These are phyloP conservation scores for Globisporangium carolinianum DNA, from an alignment of 352 stramenopile species.

Conservation along the genomic window DNA sequence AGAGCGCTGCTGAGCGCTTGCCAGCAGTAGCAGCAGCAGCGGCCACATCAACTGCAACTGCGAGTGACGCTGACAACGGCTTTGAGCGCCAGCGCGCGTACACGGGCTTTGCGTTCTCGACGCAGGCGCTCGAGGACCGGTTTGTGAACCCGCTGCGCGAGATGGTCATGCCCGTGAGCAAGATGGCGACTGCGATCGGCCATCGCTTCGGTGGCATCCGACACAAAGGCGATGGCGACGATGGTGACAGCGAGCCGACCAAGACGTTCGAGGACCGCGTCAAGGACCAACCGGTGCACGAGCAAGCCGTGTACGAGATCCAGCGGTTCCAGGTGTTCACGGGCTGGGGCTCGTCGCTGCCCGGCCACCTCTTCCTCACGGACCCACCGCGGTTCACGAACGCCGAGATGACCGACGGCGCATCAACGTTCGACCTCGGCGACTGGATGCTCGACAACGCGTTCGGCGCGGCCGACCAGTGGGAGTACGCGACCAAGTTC, in stretches of 20 bases:
- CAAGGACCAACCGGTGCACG: constrained; percentile 43
- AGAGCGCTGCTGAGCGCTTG: constrained; percentile 26
- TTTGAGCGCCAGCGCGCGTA: constrained; percentile 47
- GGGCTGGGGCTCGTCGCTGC: constrained; percentile 69
- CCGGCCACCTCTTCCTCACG: constrained; percentile 69
- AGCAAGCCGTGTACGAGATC: constrained; percentile 74
- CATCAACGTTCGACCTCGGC: constrained; percentile 48
- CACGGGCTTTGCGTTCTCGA: constrained; percentile 83
- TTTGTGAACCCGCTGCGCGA: constrained; percentile 76
- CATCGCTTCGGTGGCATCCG: constrained; percentile 31
- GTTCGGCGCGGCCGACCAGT: constrained; percentile 68
- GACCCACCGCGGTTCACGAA: constrained; percentile 78
- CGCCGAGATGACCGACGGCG: constrained; percentile 60
- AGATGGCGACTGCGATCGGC: constrained; percentile 28
- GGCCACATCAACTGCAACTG: background rate
- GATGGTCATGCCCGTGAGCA: constrained; percentile 59
- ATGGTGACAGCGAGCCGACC: constrained; percentile 16
- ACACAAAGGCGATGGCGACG: constrained; percentile 18
- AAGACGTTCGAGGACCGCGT: constrained; percentile 66
- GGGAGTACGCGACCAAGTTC: constrained; percentile 83
- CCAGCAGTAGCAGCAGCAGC: constrained; percentile 8
- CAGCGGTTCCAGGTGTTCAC: constrained; percentile 82
- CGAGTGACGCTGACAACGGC: background rate
- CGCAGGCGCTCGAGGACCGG: constrained; percentile 64
- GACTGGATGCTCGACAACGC: constrained; percentile 75